A percentile compares a stretch with the other conserved stretches of the same genome.
These are phyloP conservation scores for Chytriomyces hyalinus DNA, from an alignment of 192 early-diverging fungal genomes.

Conservation along the genomic window DNA sequence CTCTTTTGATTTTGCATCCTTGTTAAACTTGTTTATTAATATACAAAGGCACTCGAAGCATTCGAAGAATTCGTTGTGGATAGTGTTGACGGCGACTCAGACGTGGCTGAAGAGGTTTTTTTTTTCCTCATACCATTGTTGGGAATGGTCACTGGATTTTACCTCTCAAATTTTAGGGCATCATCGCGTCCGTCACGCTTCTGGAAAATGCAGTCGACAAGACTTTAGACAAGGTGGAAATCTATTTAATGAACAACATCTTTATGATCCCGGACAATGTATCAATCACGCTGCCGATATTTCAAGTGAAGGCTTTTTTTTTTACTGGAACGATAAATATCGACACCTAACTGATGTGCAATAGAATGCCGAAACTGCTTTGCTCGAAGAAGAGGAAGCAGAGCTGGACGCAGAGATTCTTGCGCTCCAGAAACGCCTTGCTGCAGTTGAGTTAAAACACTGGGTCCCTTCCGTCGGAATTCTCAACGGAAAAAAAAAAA, in stretches of 20 bases:
- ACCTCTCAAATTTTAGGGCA: constrained; percentile 50
- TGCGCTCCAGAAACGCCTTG: not conserved
- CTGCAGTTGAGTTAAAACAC: not conserved
- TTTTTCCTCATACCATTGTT: not conserved
- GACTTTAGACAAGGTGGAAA: constrained; percentile 83
- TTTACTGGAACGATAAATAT: not conserved
- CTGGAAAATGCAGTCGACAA: constrained; percentile 80
- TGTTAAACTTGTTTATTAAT: no score
- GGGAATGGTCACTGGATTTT: not conserved
- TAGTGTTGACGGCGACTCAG: constrained; percentile 52
- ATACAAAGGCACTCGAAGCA: constrained; percentile 57
- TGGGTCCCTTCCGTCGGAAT: not conserved
- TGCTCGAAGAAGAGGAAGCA: constrained; percentile 24
- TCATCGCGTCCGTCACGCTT: constrained; percentile 76
- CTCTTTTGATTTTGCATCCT: no score
- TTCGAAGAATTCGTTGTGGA: constrained; percentile 72
- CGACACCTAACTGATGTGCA: not conserved
- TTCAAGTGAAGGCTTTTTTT: constrained; percentile 46
- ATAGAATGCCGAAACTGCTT: not conserved
- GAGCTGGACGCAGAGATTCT: constrained; percentile 34
- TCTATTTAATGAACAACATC: constrained; percentile 75
- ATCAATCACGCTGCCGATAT: constrained; percentile 57
- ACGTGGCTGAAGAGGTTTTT: constrained; percentile 17
- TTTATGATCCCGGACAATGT: constrained; percentile 70
- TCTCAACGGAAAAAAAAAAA: not conserved